phyloP scores from a whole-genome alignment of 768 basidiomycete species.

The Lyophyllum decastes region DNA sequence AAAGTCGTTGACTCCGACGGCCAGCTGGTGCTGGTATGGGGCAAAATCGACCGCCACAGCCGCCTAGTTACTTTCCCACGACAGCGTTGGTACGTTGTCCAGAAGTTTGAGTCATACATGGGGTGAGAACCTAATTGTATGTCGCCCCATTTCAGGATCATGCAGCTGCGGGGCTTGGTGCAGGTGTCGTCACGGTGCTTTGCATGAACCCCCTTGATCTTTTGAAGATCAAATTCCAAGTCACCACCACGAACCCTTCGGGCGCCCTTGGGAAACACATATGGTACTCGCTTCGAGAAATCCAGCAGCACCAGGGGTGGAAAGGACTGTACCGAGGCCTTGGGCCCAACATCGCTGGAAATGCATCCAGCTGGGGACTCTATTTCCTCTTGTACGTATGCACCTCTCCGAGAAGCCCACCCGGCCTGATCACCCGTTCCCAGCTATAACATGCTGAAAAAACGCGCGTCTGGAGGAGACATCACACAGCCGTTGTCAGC shows the following conservation, averaged over 20 bases:
- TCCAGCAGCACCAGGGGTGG: constrained; percentile 76
- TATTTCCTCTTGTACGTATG: constrained; percentile 93
- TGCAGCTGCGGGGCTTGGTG: constrained; percentile 90
- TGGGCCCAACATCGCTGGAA: constrained; percentile 89
- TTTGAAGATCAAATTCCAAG: constrained; percentile 92
- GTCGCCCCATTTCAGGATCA: constrained; percentile 65
- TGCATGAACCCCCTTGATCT: constrained; percentile 98
- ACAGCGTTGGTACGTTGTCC: constrained; percentile 43
- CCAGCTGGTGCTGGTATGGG: constrained; percentile 35
- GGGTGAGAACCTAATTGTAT: background rate
- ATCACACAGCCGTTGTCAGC: constrained; percentile 70
- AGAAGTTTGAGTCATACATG: background rate
- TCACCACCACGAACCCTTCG: constrained; percentile 65
- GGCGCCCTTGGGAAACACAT: constrained; percentile 74
- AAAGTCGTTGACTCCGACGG: background rate
- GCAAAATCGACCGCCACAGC: constrained; percentile 28
- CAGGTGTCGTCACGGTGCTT: constrained; percentile 88
- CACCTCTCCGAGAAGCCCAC: constrained; percentile 4
- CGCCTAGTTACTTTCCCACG: constrained; percentile 53
- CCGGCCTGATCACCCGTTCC: constrained; percentile 5
- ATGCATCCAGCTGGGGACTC: constrained; percentile 95
- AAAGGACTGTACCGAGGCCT: constrained; percentile 89
- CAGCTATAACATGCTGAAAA: constrained; percentile 95
- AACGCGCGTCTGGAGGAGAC: constrained; percentile 68
- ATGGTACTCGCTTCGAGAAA: constrained; percentile 71